Base-by-base conservation (phyloP, 805 yeast species). In the Candida maris region DNA sequence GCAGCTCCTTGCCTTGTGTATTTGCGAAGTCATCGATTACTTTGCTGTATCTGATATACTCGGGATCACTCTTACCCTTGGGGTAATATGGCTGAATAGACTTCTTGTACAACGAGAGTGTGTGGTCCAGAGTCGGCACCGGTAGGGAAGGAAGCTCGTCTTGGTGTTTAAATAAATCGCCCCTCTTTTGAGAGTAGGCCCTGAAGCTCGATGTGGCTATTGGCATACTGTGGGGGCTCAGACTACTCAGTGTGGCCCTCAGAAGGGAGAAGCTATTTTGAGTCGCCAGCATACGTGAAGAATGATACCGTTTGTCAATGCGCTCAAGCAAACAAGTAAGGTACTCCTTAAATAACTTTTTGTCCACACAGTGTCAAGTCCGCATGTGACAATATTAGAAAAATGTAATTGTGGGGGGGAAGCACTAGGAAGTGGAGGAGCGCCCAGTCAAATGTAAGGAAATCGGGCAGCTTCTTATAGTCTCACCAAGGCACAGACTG, bases 111-210 rank as follows among this genome's bases (percentile, higher is more conserved):
- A 75, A 75, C 8, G 66, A 59, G 29, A 84, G 73, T 3, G 97
- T 86, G 35, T 79, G 77, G 38, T 77, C 71, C 39, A 91, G 69
- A 1, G 80, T 63, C 2, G 98, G 98, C 5, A 91, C 95, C 0
- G 97, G 97, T 48, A 91, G 73, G 33, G 77, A 70, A 5, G 97
- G 97, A 36, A 91, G 73, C 30, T 77, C 65, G 27, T 72, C 68
- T 59, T 89, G 96, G 65, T 70, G 77, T 46, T 79, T 73, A 65
- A 67, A 85, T 42, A 91, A 78, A 41, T 74, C 76, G 25, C 93
- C 95, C 51, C 76, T 76, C n/a, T 18, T 8, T 13, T 16, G 7
- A 10, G 37, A 30, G 17, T 30, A 30, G 6, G n/a, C 10, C 10
- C 34, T 10, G 7, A 19, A 9, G 15, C 21, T 18, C 8, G 20